These are phyloP conservation scores for Pseudogymnoascus sp. DNA, from an alignment of 2,329 filamentous ascomycete genomes.

Conservation along the genomic window DNA sequence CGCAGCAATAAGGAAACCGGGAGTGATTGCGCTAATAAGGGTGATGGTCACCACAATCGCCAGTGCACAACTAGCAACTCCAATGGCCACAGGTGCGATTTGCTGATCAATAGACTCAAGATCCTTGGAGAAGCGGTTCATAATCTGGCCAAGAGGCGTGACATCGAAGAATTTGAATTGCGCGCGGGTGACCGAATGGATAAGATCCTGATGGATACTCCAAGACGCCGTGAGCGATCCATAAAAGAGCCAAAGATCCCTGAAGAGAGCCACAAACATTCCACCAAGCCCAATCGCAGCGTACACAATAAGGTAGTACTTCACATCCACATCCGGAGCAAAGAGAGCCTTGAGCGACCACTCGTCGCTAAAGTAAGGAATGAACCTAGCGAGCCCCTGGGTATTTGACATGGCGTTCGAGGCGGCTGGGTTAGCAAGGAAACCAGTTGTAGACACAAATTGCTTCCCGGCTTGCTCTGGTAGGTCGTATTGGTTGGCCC, in stretches of 20 bases:
- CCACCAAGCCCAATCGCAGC: constrained; percentile 71
- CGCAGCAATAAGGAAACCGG: constrained; percentile 80
- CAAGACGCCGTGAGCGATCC: constrained; percentile 84
- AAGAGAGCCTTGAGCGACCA: constrained; percentile 25
- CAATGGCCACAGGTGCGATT: constrained; percentile 83
- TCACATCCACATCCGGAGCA: constrained; percentile 59
- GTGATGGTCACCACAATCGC: constrained; percentile 76
- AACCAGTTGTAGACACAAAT: constrained; percentile 16
- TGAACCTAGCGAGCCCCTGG: constrained; percentile 22
- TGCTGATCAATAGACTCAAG: constrained; percentile 93
- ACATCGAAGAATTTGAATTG: constrained; percentile 98
- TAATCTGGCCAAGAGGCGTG: constrained; percentile 88
- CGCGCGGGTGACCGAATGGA: constrained; percentile 73
- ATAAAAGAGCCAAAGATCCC: constrained; percentile 85
- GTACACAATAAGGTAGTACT: constrained; percentile 79
- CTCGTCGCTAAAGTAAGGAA: constrained; percentile 28
- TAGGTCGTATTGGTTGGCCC: constrained; percentile 79
- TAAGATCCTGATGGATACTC: constrained; percentile 71
- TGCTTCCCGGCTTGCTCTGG: constrained; percentile 28
- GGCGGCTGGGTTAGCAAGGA: constrained; percentile 24
- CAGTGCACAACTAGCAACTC: constrained; percentile 56
- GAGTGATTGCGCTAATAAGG: constrained; percentile 82
- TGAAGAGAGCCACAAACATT: constrained; percentile 70
- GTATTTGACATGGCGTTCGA: constrained; percentile 19
- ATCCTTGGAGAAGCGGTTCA: constrained; percentile 98